Conservation (phyloP, 805 yeast genomes). For the Metschnikowia lunata region DNA sequence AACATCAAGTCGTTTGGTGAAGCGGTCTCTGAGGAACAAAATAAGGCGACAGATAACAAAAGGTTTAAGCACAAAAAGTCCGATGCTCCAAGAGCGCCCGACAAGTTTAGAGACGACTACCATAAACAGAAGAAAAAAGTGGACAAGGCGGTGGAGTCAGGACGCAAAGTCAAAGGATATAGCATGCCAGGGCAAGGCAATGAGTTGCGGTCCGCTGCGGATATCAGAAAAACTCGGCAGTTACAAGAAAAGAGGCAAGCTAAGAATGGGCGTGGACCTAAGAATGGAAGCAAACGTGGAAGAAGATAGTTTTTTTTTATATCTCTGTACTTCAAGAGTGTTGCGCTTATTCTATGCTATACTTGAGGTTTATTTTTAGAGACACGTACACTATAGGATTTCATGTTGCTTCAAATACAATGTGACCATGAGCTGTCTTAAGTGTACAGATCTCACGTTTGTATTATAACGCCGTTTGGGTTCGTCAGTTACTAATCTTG, state of each 20-base stretch:
- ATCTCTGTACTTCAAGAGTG: too few species aligned
- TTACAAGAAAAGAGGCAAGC: conserved; percentile 66
- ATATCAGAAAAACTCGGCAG: conserved; percentile 74
- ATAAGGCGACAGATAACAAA: conserved; percentile 26
- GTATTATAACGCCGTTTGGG: too few species aligned
- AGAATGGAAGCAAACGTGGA: conserved; percentile 17
- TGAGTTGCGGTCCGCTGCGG: conserved; percentile 66
- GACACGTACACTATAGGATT: too few species aligned
- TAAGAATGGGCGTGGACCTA: conserved; percentile 78
- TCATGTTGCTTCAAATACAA: too few species aligned
- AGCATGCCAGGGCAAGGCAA: conserved; percentile 43
- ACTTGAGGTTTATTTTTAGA: too few species aligned
- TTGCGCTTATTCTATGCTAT: too few species aligned
- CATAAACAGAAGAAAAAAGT: conserved; percentile 78
- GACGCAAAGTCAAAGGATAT: conserved; percentile 65
- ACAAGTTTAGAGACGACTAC: conserved; percentile 83
- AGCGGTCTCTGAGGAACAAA: conserved; percentile 15
- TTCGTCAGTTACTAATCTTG: neutral
- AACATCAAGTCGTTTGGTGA: conserved; percentile 42
- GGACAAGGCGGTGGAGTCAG: conserved; percentile 71
- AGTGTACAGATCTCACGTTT: too few species aligned
- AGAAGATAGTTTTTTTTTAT: neutral
- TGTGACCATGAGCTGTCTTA: too few species aligned
- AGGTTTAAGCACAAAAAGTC: conserved; percentile 68
- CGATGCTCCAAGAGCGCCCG: conserved; percentile 88